Percentiles rank a stretch among this genome's conserved stretches.
These are phyloP conservation scores for Pyrrhoderma noxium DNA, from an alignment of 1,284 basidiomycete species.

Conservation along the genomic window DNA sequence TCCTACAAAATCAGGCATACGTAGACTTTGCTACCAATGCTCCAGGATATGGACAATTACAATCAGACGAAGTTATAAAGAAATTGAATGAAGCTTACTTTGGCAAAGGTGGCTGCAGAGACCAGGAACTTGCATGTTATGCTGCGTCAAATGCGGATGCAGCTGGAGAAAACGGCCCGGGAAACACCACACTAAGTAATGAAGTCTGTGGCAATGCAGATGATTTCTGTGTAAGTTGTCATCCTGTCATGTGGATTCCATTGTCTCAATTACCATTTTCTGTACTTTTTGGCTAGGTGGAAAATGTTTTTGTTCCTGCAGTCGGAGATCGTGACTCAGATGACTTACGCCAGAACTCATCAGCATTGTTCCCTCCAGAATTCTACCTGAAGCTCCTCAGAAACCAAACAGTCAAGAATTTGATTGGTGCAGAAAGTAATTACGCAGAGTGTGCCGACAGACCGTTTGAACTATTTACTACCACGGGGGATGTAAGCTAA, in stretches of 20 bases:
- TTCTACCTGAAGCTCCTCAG: conserved; percentile 44
- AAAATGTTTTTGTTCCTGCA: conserved; percentile 43
- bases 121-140: conserved; percentile 47
- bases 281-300: conserved; percentile 27
- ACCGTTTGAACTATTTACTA: conserved; percentile 33
- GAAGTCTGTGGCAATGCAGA: conserved; percentile 44
- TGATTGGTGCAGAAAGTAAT: conserved; percentile 44
- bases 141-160: conserved; percentile 29
- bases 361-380: conserved; percentile 48
- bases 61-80: conserved; percentile 37
- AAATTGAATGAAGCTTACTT: conserved; percentile 44
- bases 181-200: conserved; percentile 37
- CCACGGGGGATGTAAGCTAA: conserved; percentile 31
- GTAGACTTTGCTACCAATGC: conserved; percentile 53
- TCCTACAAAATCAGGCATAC: conserved; percentile 55
- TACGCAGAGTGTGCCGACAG: conserved; percentile 43
- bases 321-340: conserved; percentile 45
- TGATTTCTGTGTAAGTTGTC: conserved; percentile 44
- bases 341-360: conserved; percentile 51
- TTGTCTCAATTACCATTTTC: neutral
- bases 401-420: conserved; percentile 28
- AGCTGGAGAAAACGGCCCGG: conserved; percentile 21
- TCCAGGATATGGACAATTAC: conserved; percentile 58
- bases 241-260: neutral
- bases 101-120: conserved; percentile 40